Base-by-base conservation (phyloP, 2,329 filamentous ascomycete genomes). In the Tolypocladium pustulatum region DNA sequence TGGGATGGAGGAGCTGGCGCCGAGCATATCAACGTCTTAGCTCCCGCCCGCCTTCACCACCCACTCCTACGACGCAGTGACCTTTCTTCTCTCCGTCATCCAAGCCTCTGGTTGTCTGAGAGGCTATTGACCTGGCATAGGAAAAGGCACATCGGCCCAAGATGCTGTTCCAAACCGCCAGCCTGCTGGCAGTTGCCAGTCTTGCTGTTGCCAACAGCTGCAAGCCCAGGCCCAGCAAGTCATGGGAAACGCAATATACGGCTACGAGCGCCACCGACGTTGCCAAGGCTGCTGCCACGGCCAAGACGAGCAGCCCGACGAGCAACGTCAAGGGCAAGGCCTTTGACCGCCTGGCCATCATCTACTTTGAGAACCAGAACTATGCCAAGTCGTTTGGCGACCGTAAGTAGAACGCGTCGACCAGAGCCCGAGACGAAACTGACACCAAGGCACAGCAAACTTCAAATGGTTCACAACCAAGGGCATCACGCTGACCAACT, bases 351-450 rank as follows among this genome's bases (percentile, higher is more conserved):
- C 82, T 89, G 61, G 84, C 84, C 58, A 81, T 85, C 59, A 84
- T 92, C 71, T 92, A 87, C 85, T 79, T 91, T 54, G 89, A 92
- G 75, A 92, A 92, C 69, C 89, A 85, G 55, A 80, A 86, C 71
- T 91, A 82, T 63, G 79, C 83, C 57, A 81, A 85, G 66, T 84
- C 88, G 2, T 75, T 76, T 41, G 81, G 78, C 20, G 87, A 91
- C 69, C 78, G 81, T 83, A 67, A 67, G 80, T 74, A 34, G 17
- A 20, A 32, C 15, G 2, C 13, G 27, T 34, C 27, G 30, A 13
- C 27, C 17, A 5, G 2, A 13, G 46, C 9, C 6, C 27, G 7
- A n/a, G 54, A 43, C 25, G 25, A 22, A 5, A 1, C 5, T 52
- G 30, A 52, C 49, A 34, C 20, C 9, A 32, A 34, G 49, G 2